These are phyloP conservation scores for Penicillium desertorum DNA, from an alignment of 495 filamentous ascomycete species.

Conservation along the genomic window DNA sequence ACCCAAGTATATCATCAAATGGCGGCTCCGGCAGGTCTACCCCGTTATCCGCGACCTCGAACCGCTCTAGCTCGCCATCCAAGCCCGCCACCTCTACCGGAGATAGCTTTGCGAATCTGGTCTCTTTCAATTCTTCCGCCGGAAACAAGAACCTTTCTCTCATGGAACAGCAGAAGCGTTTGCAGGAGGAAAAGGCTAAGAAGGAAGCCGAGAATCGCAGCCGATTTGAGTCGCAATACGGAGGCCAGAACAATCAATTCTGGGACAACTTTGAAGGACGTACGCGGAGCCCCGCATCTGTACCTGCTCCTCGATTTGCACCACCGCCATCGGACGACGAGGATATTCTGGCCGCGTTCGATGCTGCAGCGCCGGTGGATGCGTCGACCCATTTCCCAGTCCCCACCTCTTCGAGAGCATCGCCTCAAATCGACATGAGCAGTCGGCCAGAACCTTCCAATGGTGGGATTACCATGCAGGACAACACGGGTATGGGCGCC, in stretches of 20 bases:
- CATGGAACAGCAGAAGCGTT: slow-evolving; percentile 76
- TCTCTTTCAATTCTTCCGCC: slow-evolving; percentile 71
- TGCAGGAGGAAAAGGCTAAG: slow-evolving; percentile 73
- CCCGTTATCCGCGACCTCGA: slow-evolving; percentile 58
- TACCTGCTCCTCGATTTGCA: slow-evolving; percentile 53
- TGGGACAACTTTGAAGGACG: slow-evolving; percentile 64
- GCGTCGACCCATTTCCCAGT: slow-evolving; percentile 60
- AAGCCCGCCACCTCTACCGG: slow-evolving; percentile 61
- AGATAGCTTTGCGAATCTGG: slow-evolving; percentile 89
- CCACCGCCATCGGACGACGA: slow-evolving; percentile 47
- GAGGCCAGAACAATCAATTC: slow-evolving; percentile 60
- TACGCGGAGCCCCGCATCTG: slow-evolving; percentile 39
- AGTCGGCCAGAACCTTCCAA: slow-evolving; percentile 21
- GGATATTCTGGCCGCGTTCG: slow-evolving; percentile 64
- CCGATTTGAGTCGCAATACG: slow-evolving; percentile 72
- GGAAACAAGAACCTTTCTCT: slow-evolving; percentile 68
- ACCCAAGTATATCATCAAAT: slow-evolving; percentile 57
- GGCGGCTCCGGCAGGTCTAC: slow-evolving; percentile 68
- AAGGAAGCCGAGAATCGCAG: slow-evolving; percentile 71
- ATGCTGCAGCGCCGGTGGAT: slow-evolving; percentile 59
- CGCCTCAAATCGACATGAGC: slow-evolving; percentile 27
- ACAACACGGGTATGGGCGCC: slow-evolving; percentile 23
- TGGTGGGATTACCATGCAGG: slow-evolving; percentile 25
- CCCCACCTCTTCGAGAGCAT: slow-evolving; percentile 36
- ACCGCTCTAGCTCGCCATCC: slow-evolving; percentile 49